Evolutionary conservation across 2,329 filamentous ascomycete genomes (phyloP).

Genomic region (Cercospora brassicicola): DNA sequence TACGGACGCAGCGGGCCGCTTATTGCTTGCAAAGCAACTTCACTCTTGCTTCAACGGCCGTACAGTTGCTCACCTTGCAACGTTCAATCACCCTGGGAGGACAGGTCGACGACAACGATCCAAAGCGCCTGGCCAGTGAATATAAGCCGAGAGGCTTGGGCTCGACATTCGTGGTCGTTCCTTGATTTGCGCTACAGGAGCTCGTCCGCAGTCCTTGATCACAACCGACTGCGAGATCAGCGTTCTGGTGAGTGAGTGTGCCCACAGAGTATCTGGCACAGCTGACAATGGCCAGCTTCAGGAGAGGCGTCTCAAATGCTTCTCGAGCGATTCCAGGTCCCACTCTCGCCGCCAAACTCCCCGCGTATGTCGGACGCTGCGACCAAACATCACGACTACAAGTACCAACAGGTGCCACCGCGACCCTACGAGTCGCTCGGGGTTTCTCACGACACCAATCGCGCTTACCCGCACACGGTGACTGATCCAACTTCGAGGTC

Average conservation of each 20-base stretch:
- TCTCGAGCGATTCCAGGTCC: slow-evolving; percentile 49
- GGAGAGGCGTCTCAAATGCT: slow-evolving; percentile 33
- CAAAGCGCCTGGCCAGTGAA: not conserved
- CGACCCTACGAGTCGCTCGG: slow-evolving; percentile 7
- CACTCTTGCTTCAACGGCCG: not conserved
- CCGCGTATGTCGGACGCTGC: slow-evolving; percentile 53
- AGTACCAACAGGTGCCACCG: slow-evolving; percentile 44
- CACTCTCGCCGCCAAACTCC: slow-evolving; percentile 52
- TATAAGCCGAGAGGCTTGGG: not conserved
- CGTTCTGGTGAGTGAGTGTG: not conserved
- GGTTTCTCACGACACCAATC: slow-evolving; percentile 27
- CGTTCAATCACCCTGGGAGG: not conserved
- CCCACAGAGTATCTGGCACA: not conserved
- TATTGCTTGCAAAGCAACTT: not conserved
- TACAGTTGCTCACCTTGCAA: not conserved
- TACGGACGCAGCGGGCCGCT: slow-evolving; percentile 6
- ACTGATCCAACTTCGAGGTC: not conserved
- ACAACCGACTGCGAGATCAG: not conserved
- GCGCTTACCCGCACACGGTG: not conserved
- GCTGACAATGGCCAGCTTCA: not conserved
- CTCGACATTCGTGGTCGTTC: not conserved
- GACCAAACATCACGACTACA: slow-evolving; percentile 45
- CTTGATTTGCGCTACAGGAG: not conserved
- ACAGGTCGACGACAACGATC: not conserved
- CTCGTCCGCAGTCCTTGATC: not conserved